Evolutionary conservation across 441 rosid species (phyloP), one percentile per base, ranked within the genome.

Genomic region (Biscutella laevigata): DNA sequence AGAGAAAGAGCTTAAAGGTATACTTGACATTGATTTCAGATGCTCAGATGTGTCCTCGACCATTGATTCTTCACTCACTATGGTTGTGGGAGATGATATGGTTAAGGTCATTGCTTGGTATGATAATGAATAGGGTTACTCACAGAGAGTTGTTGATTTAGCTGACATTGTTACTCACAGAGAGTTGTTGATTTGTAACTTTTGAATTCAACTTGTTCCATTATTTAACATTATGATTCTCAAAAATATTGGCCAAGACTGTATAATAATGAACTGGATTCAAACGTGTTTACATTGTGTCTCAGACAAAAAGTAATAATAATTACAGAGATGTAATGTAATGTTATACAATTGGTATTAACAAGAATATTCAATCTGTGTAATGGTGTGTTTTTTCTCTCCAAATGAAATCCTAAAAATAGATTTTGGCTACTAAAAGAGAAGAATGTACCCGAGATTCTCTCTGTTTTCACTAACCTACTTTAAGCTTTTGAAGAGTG

Each of bases 61-160:
- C 1, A 81, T 90, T 13, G 98, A 90, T 61, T 71, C 96, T 29
- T 83, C 98, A 0, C 78, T 87, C 43, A 91, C 98, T 46, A 74
- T 91, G 95, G 98, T 91, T 15, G 87, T 91, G 98, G 98, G 95
- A 54, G 96, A 90, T 59, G 98, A 84, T 71, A 82, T 90, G 96
- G 90, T 91, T 36, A 91, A 91, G 75, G 96, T 91, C 43, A 87
- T 91, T 64, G 98, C 98, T 17, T 91, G 96, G 96, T 84, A 87
- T 52, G 96, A 91, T 64, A 91, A 91, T 19, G 96, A 91, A 68
- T 91, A 96, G 96, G 98, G 98, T 29, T 91, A 91, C 74, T 87
- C 96, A 9, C 96, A 91, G 74, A 83, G 98, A 74, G 96, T 91
- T 40, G 98, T 90, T 36, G 98, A 90, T 62, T 75, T 90, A 74